Evolutionary conservation across 2,329 filamentous ascomycete species (phyloP).

Genomic region (Dothistroma septosporum): DNA sequence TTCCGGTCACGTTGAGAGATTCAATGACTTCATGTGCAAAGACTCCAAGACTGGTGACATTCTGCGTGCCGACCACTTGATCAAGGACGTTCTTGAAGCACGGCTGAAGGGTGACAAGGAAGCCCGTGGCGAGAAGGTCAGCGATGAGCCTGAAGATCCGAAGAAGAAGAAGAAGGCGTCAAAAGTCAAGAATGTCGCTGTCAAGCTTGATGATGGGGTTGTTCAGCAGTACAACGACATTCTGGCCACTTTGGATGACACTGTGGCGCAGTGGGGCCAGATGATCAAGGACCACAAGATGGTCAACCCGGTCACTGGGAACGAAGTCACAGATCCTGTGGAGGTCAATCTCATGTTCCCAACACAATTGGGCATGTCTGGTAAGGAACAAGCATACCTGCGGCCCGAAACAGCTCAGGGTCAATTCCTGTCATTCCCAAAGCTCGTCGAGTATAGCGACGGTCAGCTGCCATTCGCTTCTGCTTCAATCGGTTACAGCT

Average conservation of each 20-base stretch:
- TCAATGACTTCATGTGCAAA: constrained; percentile 90
- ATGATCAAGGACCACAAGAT: constrained; percentile 91
- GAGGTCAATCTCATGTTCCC: constrained; percentile 99
- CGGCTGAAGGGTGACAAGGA: constrained; percentile 88
- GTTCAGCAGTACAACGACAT: constrained; percentile 88
- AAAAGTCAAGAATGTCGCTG: constrained; percentile 61
- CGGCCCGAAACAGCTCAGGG: constrained; percentile 96
- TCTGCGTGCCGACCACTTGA: constrained; percentile 90
- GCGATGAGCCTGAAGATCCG: constrained; percentile 69
- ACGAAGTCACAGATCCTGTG: constrained; percentile 73
- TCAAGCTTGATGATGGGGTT: constrained; percentile 82
- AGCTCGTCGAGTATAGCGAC: constrained; percentile 95
- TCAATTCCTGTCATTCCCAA: constrained; percentile 95
- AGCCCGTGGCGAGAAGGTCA: constrained; percentile 73
- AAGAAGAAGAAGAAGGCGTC: constrained; percentile 83
- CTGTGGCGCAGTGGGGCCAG: constrained; percentile 76
- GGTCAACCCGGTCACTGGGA: constrained; percentile 76
- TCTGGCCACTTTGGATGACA: constrained; percentile 90
- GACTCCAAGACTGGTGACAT: constrained; percentile 97
- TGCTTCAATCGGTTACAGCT: constrained; percentile 94
- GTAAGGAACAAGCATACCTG: constrained; percentile 78
- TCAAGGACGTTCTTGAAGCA: constrained; percentile 86
- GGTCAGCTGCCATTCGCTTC: constrained; percentile 94
- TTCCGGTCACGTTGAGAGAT: constrained; percentile 90
- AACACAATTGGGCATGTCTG: constrained; percentile 88